Evolutionary conservation across 2,329 filamentous ascomycete genomes (phyloP), one percentile per base, ranked within the genome.

Genomic region (Didymella pomorum): DNA sequence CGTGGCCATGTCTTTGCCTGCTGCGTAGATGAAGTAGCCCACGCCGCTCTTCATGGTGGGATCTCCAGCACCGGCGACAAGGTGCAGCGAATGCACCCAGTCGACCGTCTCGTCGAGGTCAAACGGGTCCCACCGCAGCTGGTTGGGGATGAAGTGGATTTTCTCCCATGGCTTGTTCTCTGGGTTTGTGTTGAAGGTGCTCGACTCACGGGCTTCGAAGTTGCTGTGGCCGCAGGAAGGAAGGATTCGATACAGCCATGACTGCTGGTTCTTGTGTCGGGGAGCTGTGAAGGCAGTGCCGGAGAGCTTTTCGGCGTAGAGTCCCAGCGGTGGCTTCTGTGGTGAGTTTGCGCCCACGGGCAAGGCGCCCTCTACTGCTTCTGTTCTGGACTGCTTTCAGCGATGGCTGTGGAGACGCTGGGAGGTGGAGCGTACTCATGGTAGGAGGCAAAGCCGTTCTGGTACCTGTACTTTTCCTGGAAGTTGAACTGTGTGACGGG

Each of bases 11-110:
- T 88, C 87, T 73, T 86, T 88, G 20, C 90, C 91, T 0, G 89
- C 91, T 1, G 90, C 89, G 71, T 91, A 96, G 56, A 95, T 86
- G 75, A 90, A 88, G 60, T 95, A 92, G 21, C 90, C 92, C 41
- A 96, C 69, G 0, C 93, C 93, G 18, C 85, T 82, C 78, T 96
- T 96, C 75, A 89, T 83, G 0, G 89, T 89, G 0, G 91, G 88
- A 67, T 95, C 90, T 16, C 93, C 93, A 0, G 91, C 87, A 3
- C 91, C 91, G 2, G 90, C 91, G 11, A 96, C 82, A 20, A 93
- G 82, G 59, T 89, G 87, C 63, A 94, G 78, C 55, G 84, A 84
- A 68, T 89, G 85, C 21, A 89, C 86, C 87, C 87, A 90, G 68
- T 89, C 87, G 2, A 86, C 86, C 3, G 81, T 82, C 73, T 89